These are phyloP conservation scores for Dothistroma pini DNA, from an alignment of 2,329 filamentous ascomycete species.

Conservation along the genomic window DNA sequence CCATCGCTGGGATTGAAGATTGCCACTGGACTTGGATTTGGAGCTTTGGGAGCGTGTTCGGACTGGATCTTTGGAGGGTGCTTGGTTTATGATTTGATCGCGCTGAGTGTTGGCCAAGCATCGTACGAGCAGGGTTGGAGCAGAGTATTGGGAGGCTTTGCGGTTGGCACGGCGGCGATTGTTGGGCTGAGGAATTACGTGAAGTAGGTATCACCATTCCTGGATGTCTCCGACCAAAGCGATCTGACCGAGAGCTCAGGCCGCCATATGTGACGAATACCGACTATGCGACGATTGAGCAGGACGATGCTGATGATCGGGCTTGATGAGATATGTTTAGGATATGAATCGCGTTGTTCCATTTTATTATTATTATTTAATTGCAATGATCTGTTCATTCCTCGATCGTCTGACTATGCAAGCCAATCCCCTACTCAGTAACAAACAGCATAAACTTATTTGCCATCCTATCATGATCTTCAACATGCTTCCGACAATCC, in stretches of 20 bases:
- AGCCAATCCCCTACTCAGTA: not conserved
- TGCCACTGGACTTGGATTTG: slow-evolving; percentile 54
- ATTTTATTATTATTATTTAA: not conserved
- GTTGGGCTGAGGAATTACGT: slow-evolving; percentile 51
- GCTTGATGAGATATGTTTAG: slow-evolving; percentile 15
- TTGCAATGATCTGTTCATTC: not conserved
- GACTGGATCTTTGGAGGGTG: slow-evolving; percentile 61
- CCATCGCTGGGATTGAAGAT: slow-evolving; percentile 49
- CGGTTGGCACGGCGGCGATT: slow-evolving; percentile 51
- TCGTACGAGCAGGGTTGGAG: slow-evolving; percentile 50
- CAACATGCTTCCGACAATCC: not conserved
- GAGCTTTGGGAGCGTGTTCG: slow-evolving; percentile 47
- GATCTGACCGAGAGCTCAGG: slow-evolving; percentile 20
- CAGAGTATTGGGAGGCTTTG: slow-evolving; percentile 50
- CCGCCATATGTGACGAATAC: slow-evolving; percentile 32
- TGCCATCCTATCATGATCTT: not conserved
- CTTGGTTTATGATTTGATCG: slow-evolving; percentile 57
- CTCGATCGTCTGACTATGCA: not conserved
- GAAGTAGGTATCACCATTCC: slow-evolving; percentile 43
- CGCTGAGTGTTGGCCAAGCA: slow-evolving; percentile 53
- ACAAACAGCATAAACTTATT: not conserved
- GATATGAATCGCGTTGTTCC: not conserved
- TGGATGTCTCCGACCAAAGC: slow-evolving; percentile 6
- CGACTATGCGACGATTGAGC: slow-evolving; percentile 25
- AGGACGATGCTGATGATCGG: slow-evolving; percentile 30